These are phyloP conservation scores for Neurospora sp. DNA, from an alignment of 495 filamentous ascomycete genomes.

Conservation along the genomic window DNA sequence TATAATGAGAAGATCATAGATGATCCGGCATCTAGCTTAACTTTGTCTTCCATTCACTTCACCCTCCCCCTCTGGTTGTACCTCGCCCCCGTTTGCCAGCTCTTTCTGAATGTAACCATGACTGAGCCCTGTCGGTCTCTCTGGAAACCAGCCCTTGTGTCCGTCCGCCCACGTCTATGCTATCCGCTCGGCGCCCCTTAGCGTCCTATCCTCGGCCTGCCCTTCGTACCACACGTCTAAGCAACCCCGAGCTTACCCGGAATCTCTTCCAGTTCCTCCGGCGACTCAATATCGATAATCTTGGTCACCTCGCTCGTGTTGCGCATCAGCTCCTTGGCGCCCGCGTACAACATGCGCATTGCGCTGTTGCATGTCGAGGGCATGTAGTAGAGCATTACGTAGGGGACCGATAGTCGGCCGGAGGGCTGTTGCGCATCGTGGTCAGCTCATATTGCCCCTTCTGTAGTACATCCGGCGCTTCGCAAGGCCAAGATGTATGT, in stretches of 20 bases:
- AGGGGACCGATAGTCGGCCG: slow-evolving; percentile 49
- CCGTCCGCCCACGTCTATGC: not conserved
- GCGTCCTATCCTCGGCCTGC: not conserved
- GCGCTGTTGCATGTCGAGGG: slow-evolving; percentile 79
- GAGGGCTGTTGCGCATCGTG: slow-evolving; percentile 23
- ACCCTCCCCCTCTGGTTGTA: not conserved
- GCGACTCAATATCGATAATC: slow-evolving; percentile 66
- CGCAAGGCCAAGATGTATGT: not conserved
- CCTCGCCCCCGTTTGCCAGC: not conserved
- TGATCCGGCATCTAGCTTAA: not conserved
- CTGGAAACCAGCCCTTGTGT: not conserved
- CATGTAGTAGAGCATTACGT: slow-evolving; percentile 88
- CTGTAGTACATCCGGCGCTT: not conserved
- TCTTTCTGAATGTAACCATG: not conserved
- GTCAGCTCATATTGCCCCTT: not conserved
- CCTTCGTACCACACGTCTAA: slow-evolving; percentile 3
- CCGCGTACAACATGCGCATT: slow-evolving; percentile 86
- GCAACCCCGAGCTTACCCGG: slow-evolving; percentile 52
- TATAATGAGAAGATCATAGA: slow-evolving; percentile 2
- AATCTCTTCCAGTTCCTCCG: slow-evolving; percentile 68
- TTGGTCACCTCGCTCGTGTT: slow-evolving; percentile 76
- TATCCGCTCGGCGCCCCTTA: not conserved
- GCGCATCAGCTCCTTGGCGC: slow-evolving; percentile 89
- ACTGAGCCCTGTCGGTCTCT: not conserved
- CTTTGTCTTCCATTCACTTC: not conserved